Evolutionary conservation across 179 eudicot species (phyloP).

Genomic region (Silene coronaria): DNA sequence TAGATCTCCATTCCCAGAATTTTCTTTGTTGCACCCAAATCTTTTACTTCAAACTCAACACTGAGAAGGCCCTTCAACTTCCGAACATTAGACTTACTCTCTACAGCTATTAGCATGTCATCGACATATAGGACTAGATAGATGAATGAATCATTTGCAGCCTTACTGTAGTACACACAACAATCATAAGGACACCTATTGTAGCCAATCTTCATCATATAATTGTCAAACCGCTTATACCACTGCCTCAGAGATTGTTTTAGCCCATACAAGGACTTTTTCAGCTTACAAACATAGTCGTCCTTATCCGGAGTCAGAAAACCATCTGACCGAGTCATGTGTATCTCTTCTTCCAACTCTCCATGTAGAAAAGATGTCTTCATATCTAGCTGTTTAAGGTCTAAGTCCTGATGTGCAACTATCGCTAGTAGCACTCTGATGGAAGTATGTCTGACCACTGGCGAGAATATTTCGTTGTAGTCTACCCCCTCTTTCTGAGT

Average conservation of each 20-base stretch:
- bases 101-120: background rate
- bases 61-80: too few relatives aligned
- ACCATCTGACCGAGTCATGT: background rate
- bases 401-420: background rate
- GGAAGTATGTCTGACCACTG: too few relatives aligned
- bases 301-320: background rate
- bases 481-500: background rate
- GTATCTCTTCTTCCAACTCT: background rate
- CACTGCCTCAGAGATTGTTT: background rate
- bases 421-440: background rate
- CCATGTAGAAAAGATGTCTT: background rate
- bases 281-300: background rate
- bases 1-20: too few relatives aligned
- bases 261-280: background rate
- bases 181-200: background rate
- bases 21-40: too few relatives aligned
- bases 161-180: background rate
- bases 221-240: background rate
- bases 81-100: too few relatives aligned
- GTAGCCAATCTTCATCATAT: background rate
- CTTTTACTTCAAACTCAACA: too few relatives aligned
- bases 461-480: background rate
- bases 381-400: too few relatives aligned
- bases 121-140: background rate
- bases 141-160: background rate